A percentile compares a stretch with the other conserved stretches of the same genome.
These are phyloP conservation scores for Stenocarpella maydis DNA, from an alignment of 2,329 filamentous ascomycete species.

Conservation along the genomic window DNA sequence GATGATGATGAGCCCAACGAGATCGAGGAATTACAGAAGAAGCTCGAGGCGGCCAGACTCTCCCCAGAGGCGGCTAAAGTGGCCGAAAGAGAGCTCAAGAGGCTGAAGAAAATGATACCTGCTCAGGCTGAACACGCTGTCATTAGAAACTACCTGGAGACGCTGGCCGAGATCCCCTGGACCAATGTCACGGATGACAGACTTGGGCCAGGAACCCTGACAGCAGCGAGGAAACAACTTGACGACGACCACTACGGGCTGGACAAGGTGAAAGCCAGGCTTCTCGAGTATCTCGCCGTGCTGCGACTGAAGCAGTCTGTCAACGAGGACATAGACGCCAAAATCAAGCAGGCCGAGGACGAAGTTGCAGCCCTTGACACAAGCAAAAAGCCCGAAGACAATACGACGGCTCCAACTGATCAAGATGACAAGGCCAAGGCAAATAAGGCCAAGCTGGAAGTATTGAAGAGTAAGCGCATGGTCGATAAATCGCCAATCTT, in stretches of 20 bases:
- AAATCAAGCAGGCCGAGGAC: conserved; percentile 74
- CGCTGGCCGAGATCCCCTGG: conserved; percentile 94
- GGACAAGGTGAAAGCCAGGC: conserved; percentile 95
- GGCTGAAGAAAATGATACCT: conserved; percentile 94
- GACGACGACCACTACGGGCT: conserved; percentile 97
- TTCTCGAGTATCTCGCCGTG: conserved; percentile 96
- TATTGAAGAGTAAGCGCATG: conserved; percentile 83
- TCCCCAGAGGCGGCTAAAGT: conserved; percentile 87
- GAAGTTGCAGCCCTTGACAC: conserved; percentile 57
- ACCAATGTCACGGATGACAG: conserved; percentile 83
- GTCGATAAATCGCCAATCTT: conserved; percentile 96
- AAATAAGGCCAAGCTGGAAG: conserved; percentile 71
- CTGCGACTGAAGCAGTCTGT: conserved; percentile 91
- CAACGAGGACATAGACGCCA: conserved; percentile 81
- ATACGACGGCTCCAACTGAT: background rate
- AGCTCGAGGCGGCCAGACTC: conserved; percentile 81
- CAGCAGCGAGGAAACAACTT: conserved; percentile 84
- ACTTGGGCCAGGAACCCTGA: conserved; percentile 81
- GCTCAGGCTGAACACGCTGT: conserved; percentile 97
- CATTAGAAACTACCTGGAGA: conserved; percentile 92
- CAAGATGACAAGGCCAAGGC: conserved; percentile 49
- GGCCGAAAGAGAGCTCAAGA: conserved; percentile 87
- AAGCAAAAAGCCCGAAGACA: conserved; percentile 44
- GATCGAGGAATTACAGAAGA: conserved; percentile 89
- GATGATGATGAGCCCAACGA: conserved; percentile 89